Conservation (phyloP, 2,329 filamentous ascomycete species). For the Graphilbum sp. region DNA sequence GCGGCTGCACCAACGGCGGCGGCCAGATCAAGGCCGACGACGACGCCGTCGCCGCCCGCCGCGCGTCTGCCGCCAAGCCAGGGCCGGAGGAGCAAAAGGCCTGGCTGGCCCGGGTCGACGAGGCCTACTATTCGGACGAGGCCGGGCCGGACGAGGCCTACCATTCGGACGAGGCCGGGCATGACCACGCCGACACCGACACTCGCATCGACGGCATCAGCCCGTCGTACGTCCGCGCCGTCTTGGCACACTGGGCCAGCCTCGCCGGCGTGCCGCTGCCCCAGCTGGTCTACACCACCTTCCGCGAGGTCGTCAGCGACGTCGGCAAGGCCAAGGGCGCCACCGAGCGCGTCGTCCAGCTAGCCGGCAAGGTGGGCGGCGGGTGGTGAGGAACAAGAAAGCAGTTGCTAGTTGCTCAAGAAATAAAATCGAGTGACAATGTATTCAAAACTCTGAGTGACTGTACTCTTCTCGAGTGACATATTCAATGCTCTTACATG, state of each 20-base stretch:
- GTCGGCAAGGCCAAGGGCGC: constrained; percentile 62
- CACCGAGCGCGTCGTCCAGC: constrained; percentile 67
- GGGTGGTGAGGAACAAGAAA: constrained; percentile 51
- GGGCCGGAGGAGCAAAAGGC: constrained; percentile 69
- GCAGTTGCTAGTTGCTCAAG: too few species aligned
- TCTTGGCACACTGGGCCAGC: constrained; percentile 60
- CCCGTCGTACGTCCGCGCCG: constrained; percentile 45
- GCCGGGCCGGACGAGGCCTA: background rate
- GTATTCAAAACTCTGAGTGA: too few species aligned
- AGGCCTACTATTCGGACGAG: constrained; percentile 67
- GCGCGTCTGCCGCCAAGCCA: constrained; percentile 34
- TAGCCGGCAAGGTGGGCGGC: constrained; percentile 81
- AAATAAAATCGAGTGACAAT: too few species aligned
- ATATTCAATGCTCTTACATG: too few species aligned
- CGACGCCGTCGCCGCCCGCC: constrained; percentile 38
- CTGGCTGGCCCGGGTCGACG: constrained; percentile 69
- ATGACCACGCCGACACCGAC: background rate
- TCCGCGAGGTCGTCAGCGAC: constrained; percentile 84
- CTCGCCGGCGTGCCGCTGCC: constrained; percentile 54
- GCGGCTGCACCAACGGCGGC: constrained; percentile 95
- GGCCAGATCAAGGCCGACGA: constrained; percentile 90
- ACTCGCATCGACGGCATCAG: constrained; percentile 49
- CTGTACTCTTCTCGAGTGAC: too few species aligned
- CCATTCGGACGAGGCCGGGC: background rate
- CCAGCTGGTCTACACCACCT: constrained; percentile 70